phyloP scores from a whole-genome alignment of 2,329 filamentous ascomycete species.

The Lachnellula arida region DNA sequence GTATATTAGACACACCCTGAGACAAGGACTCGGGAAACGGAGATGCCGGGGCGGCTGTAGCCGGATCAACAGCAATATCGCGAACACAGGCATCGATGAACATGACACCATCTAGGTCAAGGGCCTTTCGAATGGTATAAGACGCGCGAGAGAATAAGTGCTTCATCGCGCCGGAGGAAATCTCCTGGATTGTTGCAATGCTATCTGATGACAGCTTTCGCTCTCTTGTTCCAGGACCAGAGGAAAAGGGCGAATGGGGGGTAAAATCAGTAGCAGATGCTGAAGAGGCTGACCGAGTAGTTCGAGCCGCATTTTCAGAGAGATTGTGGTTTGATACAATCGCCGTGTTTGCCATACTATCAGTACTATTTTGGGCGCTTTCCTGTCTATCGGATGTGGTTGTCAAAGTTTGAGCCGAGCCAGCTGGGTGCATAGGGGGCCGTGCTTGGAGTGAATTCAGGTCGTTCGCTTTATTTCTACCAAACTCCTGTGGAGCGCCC shows the following conservation, averaged over 20 bases:
- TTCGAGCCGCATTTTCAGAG: not conserved
- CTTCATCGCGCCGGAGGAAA: conserved; percentile 5
- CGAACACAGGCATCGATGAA: conserved; percentile 20
- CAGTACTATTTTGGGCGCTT: too few species aligned
- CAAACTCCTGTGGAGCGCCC: conserved; percentile 24
- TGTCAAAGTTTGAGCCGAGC: not conserved
- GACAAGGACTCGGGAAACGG: not conserved
- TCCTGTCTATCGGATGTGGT: not conserved
- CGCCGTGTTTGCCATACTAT: too few species aligned
- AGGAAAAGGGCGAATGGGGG: too few species aligned
- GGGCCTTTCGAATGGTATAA: conserved; percentile 17
- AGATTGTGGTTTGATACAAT: not conserved
- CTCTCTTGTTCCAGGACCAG: not conserved
- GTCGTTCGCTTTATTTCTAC: conserved; percentile 1
- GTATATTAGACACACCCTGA: not conserved
- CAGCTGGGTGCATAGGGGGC: not conserved
- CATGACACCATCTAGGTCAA: conserved; percentile 19
- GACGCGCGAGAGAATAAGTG: conserved; percentile 17
- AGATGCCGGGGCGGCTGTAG: not conserved
- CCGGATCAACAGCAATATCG: conserved; percentile 3
- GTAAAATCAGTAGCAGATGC: too few species aligned
- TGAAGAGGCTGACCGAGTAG: not conserved
- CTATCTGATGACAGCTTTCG: not conserved
- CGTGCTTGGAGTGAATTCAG: not conserved
- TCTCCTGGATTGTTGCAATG: not conserved